A percentile compares a stretch with the other conserved stretches of the same genome.
These are phyloP conservation scores for Kazachstania africana DNA, from an alignment of 805 yeast genomes.

Conservation along the genomic window DNA sequence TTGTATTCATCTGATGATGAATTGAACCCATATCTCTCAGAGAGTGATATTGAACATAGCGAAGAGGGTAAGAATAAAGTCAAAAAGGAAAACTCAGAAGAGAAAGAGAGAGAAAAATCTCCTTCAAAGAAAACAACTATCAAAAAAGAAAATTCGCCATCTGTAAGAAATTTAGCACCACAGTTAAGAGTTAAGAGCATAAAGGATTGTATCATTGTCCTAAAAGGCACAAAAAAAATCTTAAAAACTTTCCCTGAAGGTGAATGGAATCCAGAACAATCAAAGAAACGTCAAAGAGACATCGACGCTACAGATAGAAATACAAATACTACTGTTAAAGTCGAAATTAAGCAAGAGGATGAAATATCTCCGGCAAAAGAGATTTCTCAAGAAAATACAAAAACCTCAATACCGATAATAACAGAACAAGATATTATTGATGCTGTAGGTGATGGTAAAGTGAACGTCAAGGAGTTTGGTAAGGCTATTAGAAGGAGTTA, in stretches of 20 bases:
- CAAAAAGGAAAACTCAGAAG: constrained; percentile 30
- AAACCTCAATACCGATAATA: constrained; percentile 27
- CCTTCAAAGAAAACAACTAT: constrained; percentile 12
- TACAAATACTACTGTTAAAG: constrained; percentile 2
- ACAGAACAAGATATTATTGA: constrained; percentile 63
- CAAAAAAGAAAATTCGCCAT: constrained; percentile 4
- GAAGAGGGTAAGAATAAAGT: constrained; percentile 31
- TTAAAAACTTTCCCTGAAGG: constrained; percentile 63
- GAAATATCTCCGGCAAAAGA: constrained; percentile 29
- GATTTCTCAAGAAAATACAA: constrained; percentile 26
- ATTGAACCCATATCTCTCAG: constrained; percentile 68
- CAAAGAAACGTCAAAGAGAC: constrained; percentile 28
- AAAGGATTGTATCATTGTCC: constrained; percentile 43
- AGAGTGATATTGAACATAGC: constrained; percentile 52
- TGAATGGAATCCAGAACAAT: constrained; percentile 63
- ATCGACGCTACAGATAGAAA: background rate
- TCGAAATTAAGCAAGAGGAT: constrained; percentile 3
- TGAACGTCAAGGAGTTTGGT: constrained; percentile 48
- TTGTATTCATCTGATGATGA: constrained; percentile 70
- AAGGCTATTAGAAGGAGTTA: constrained; percentile 44
- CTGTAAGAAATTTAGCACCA: constrained; percentile 21
- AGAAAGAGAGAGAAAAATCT: constrained; percentile 21
- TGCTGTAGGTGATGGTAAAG: constrained; percentile 34
- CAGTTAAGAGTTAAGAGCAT: constrained; percentile 31
- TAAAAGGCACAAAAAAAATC: constrained; percentile 52